These are phyloP conservation scores for Didymella keratinophila DNA, from an alignment of 2,329 filamentous ascomycete genomes.

Conservation along the genomic window DNA sequence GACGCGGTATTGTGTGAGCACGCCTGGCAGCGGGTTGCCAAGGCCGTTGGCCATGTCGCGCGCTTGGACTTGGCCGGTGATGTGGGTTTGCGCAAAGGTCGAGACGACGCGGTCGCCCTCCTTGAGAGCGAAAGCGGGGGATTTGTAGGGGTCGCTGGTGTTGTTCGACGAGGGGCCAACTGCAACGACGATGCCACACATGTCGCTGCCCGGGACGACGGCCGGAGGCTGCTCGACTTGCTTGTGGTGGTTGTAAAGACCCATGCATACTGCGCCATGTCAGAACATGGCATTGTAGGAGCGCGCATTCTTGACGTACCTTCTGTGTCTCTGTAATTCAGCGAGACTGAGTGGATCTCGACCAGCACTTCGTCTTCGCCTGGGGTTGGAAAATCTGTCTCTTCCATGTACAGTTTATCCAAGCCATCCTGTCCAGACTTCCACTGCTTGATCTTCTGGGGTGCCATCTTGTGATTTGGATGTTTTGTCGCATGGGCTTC, in stretches of 20 bases:
- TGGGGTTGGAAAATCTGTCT: slow-evolving; percentile 45
- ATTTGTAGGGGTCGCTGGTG: slow-evolving; percentile 56
- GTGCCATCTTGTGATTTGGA: slow-evolving; percentile 27
- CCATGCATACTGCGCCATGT: slow-evolving; percentile 63
- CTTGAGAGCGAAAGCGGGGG: slow-evolving; percentile 42
- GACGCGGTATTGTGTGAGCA: slow-evolving; percentile 66
- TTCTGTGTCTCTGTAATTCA: slow-evolving; percentile 64
- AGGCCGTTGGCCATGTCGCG: slow-evolving; percentile 65
- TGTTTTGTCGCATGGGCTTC: slow-evolving; percentile 14
- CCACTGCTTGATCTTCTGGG: slow-evolving; percentile 52
- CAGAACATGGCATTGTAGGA: not conserved
- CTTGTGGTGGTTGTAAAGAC: slow-evolving; percentile 72
- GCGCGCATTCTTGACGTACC: slow-evolving; percentile 29
- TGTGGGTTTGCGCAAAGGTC: slow-evolving; percentile 66
- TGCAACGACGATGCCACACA: slow-evolving; percentile 68
- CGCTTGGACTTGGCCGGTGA: slow-evolving; percentile 66
- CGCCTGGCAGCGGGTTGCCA: slow-evolving; percentile 67
- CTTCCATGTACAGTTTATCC: slow-evolving; percentile 50
- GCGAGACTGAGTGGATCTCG: slow-evolving; percentile 60
- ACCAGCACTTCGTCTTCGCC: slow-evolving; percentile 59
- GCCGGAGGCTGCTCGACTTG: slow-evolving; percentile 53
- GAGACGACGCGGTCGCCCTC: slow-evolving; percentile 70
- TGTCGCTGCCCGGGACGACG: slow-evolving; percentile 73
- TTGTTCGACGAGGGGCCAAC: slow-evolving; percentile 53
- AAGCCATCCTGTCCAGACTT: slow-evolving; percentile 54